Evolutionary conservation across 148 eudicot species (phyloP).

Genomic region (Chenopodium berlandieri): DNA sequence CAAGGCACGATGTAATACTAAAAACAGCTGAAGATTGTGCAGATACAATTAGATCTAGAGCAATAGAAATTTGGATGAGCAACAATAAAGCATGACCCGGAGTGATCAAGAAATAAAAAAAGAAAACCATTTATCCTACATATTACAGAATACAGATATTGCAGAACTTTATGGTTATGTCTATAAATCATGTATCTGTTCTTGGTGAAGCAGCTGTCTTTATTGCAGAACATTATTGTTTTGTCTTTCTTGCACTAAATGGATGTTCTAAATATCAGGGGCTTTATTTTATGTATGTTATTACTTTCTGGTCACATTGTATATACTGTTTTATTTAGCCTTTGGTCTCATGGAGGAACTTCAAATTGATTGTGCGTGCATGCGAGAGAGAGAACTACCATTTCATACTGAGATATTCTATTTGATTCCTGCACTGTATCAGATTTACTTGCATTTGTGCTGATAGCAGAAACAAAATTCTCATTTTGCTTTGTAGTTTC

Average conservation of each 20-base stretch:
- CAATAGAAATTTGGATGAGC: neutral
- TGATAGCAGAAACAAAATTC: constrained; percentile 42
- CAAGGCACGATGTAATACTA: neutral
- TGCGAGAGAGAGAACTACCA: constrained; percentile 32
- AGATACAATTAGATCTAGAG: neutral
- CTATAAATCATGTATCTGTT: too few relatives aligned
- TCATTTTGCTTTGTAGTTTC: constrained; percentile 81
- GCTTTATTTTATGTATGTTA: too few relatives aligned
- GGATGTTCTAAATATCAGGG: too few relatives aligned
- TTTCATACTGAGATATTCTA: constrained; percentile 35
- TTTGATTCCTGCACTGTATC: constrained; percentile 29
- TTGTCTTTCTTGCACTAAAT: too few relatives aligned
- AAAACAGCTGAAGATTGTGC: neutral
- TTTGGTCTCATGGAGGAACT: too few relatives aligned
- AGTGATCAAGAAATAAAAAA: neutral
- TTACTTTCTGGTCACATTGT: too few relatives aligned
- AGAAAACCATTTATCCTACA: neutral
- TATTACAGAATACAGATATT: neutral
- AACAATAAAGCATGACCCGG: neutral
- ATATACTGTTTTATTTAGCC: too few relatives aligned
- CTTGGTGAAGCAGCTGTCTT: too few relatives aligned
- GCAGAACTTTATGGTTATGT: too few relatives aligned
- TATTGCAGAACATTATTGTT: too few relatives aligned
- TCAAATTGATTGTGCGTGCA: too few relatives aligned
- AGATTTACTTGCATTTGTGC: constrained; percentile 50